A percentile compares a stretch with the other conserved stretches of the same genome.
Conservation (phyloP, 2,329 filamentous ascomycete genomes). For the Verticillium nubilum region DNA sequence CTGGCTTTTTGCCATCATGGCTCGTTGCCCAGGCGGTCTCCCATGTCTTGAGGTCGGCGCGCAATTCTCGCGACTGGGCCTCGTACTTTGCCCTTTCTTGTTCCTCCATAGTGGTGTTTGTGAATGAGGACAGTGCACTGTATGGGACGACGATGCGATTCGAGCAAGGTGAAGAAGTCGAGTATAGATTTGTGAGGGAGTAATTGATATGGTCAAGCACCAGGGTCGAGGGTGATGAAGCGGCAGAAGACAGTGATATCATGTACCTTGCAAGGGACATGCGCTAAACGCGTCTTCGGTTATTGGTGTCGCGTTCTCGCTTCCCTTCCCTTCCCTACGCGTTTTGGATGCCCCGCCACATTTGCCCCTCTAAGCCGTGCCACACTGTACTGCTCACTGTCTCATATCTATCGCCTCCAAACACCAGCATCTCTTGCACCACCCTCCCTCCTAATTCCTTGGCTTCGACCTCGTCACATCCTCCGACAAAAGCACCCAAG, state of each 20-base stretch:
- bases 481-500: background rate
- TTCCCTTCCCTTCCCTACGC: too few relatives aligned
- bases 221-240: background rate
- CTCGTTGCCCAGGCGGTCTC: conserved; percentile 60
- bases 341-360: background rate
- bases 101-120: conserved; percentile 40
- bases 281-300: background rate
- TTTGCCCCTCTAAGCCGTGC: background rate
- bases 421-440: too few relatives aligned
- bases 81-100: conserved; percentile 39
- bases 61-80: conserved; percentile 46
- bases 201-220: background rate
- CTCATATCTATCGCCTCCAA: background rate
- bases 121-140: too few relatives aligned
- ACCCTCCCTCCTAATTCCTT: background rate
- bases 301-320: background rate
- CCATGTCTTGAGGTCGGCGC: conserved; percentile 68
- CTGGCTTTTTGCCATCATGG: conserved; percentile 63
- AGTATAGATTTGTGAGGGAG: background rate
- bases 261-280: background rate
- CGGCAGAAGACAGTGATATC: background rate
- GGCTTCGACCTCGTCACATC: too few relatives aligned
- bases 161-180: background rate
- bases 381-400: background rate
- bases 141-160: too few relatives aligned